A percentile compares a stretch with the other conserved stretches of the same genome.
Evolutionary conservation across 202 grass and related monocot genomes (phyloP).

Genomic region (Brachypodium distachyon): DNA sequence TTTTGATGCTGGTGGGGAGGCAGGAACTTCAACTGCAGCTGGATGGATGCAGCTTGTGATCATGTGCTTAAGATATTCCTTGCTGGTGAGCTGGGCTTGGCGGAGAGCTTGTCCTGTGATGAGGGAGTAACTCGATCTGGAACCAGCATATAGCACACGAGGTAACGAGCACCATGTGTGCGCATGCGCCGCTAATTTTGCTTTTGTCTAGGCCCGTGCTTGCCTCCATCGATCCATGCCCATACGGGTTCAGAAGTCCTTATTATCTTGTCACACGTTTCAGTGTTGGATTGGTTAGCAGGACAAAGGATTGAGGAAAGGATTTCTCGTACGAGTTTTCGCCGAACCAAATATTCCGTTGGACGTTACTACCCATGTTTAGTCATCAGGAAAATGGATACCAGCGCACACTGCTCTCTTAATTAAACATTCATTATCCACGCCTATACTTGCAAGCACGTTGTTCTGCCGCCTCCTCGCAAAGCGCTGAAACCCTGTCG

Average conservation of each 20-base stretch:
- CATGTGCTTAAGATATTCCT: conserved; percentile 23
- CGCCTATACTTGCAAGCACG: conserved; percentile 21
- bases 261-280: too few species aligned
- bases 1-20: background rate
- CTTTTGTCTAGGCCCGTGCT: background rate
- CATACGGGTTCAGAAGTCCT: too few species aligned
- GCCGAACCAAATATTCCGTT: background rate
- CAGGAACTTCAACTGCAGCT: conserved; percentile 9
- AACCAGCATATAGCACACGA: background rate
- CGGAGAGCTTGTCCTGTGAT: background rate
- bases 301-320: too few species aligned
- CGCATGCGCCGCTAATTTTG: background rate
- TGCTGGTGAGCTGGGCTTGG: conserved; percentile 1
- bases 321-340: background rate
- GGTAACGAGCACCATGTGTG: background rate
- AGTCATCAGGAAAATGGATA: background rate
- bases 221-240: background rate
- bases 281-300: background rate
- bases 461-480: conserved; percentile 4
- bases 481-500: background rate
- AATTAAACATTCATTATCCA: too few species aligned
- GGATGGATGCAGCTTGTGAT: conserved; percentile 10
- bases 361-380: background rate
- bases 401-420: too few species aligned
- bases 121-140: conserved; percentile 27